These are phyloP conservation scores for Schizothecium vesticola DNA, from an alignment of 495 filamentous ascomycete species.

Conservation along the genomic window DNA sequence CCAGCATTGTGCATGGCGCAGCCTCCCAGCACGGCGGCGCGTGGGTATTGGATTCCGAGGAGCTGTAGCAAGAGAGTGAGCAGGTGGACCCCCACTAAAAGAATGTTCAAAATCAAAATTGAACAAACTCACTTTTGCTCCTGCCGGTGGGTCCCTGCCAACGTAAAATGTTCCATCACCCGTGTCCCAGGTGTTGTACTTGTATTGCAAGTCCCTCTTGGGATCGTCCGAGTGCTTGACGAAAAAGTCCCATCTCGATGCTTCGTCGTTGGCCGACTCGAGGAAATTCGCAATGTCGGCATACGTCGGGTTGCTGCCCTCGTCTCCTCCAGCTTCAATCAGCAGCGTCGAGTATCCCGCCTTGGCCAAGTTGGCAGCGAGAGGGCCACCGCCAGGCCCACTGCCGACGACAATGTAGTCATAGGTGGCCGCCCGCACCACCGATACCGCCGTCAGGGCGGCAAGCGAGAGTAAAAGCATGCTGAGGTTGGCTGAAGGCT, in stretches of 20 bases:
- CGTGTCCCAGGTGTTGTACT: constrained; percentile 31
- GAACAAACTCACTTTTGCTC: constrained; percentile 14
- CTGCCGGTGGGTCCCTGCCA: constrained; percentile 29
- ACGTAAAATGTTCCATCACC: constrained; percentile 29
- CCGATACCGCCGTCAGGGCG: background rate
- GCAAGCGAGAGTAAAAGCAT: background rate
- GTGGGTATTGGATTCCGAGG: constrained; percentile 32
- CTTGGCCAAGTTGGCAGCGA: constrained; percentile 52
- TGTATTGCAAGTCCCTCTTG: constrained; percentile 21
- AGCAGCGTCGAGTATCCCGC: constrained; percentile 50
- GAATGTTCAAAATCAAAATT: background rate
- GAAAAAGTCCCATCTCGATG: constrained; percentile 35
- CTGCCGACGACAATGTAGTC: constrained; percentile 58
- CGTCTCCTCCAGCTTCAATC: constrained; percentile 55
- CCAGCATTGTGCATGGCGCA: constrained; percentile 29
- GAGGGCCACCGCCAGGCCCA: constrained; percentile 53
- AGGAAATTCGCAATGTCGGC: constrained; percentile 13
- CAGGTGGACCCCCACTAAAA: background rate
- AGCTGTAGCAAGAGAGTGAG: background rate
- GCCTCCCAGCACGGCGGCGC: constrained; percentile 29
- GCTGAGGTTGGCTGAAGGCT: background rate
- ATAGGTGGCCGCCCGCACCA: constrained; percentile 26
- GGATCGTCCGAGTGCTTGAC: constrained; percentile 36
- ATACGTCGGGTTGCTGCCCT: constrained; percentile 32
- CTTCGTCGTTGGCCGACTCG: constrained; percentile 26